Base-by-base conservation (phyloP, 2,329 filamentous ascomycete species). In the Ceratocystis huliohia region DNA sequence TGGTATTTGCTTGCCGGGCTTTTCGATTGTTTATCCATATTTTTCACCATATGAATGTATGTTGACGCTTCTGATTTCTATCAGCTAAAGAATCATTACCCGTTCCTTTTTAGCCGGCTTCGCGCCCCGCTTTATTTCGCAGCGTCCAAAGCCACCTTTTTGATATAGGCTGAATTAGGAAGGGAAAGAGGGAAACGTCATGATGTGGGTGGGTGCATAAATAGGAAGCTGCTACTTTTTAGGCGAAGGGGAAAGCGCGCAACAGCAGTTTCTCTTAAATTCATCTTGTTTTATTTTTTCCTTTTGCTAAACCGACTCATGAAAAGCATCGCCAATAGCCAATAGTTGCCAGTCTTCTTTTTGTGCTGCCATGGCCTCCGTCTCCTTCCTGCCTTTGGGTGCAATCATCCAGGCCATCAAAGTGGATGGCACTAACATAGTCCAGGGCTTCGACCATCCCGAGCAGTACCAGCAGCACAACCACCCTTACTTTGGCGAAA, bases 401-500 rank as follows among this genome's bases (percentile, higher is more conserved):
- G 89, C 88, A 72, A 89, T 90, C 74, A 87, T 94, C 74, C 86
- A 96, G 74, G 84, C 88, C 73, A 87, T 96, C 78, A 82, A 81
- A 61, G 83, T 97, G 71, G 88, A 82, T 68, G 88, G 85, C 69
- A 79, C 84, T 74, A 94, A 96, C 78, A 94, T 99, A 70, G 92
- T 96, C 25, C 88, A 94, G 71, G 86, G 87, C 65, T 96, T 96
- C 78, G 84, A 88, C 20, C 85, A 82, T 15, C 83, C 88, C 65
- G 84, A 88, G 57, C 83, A 87, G 68, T 96, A 96, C 78, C 82
- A 82, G 70, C 77, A 84, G 71, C 79, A 92, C 79, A 93, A 94
- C 77, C 78, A 76, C 10, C 86, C 89, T 1, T 92, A 86, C 79
- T 97, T 96, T 74, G 93, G 94, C 70, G 92, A 93, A 75, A 97